Evolutionary conservation across 1,284 basidiomycete genomes (phyloP), one percentile per base, ranked within the genome.

Genomic region (Cutaneotrichosporon arboriforme): DNA sequence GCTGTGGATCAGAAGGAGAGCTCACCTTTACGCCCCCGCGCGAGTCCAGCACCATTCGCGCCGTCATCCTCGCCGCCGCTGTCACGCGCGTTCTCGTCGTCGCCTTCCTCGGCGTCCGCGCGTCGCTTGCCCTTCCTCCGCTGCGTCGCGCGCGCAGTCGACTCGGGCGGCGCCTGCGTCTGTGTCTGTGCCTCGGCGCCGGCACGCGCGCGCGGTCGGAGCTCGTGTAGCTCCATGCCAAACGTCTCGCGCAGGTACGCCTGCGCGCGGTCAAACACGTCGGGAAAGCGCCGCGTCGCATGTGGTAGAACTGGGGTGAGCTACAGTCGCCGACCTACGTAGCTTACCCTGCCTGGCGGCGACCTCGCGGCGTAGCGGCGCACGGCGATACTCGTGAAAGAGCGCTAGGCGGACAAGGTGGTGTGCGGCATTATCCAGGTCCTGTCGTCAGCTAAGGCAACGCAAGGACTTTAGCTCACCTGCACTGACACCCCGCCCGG

Each of bases 211-310:
- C 56, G 60, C 12, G 49, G 33, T n/a, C 71, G 57, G 9, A 74
- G 55, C 50, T 73, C 71, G 48, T 63, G 60, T 13, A 76, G 55
- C 57, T 75, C 71, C 62, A 74, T 68, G 0, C 73, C 74, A 33
- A 74, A 69, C 7, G 51, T 64, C 2, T 44, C 33, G 3, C 62
- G 54, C 3, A 75, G 58, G 4, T 63, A 58, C 3, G 21, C 15
- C 48, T 72, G 69, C 4, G 70, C 71, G 3, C 48, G 52, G 1
- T 46, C 54, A n/a, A 69, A 57, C 10, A 75, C 59, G 0, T 56
- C 43, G 13, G 57, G 60, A 57, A 66, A 69, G 2, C 58, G 58
- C 46, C 62, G 47, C 15, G 55, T 21, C 20, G 62, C 55, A 4
- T 61, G 54, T 1, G 65, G 65, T 2, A 67, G 44, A 2, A 68